Conservation (phyloP, 2,329 filamentous ascomycete species). For the Paracoccidioides brasiliensis region DNA sequence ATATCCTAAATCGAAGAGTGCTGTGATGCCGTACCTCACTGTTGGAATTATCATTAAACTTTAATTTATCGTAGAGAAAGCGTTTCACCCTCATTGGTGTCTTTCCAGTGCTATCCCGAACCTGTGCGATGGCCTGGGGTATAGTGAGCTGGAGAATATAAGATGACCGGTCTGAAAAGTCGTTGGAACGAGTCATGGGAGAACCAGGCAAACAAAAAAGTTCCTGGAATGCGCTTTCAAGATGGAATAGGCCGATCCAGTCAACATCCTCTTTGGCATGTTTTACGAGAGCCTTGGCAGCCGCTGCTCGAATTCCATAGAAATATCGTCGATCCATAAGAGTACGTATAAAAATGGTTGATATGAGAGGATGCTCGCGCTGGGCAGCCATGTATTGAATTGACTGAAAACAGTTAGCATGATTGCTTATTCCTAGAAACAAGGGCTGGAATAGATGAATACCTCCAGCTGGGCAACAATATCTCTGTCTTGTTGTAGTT, state of each 20-base stretch:
- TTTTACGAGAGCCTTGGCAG: conserved; percentile 62
- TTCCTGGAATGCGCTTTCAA: conserved; percentile 74
- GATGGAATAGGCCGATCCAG: conserved; percentile 69
- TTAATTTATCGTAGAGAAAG: conserved; percentile 78
- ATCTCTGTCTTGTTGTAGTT: conserved; percentile 92
- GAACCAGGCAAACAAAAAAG: conserved; percentile 74
- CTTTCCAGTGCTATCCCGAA: conserved; percentile 61
- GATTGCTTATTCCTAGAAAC: not conserved
- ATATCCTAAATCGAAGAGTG: not conserved
- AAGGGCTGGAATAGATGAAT: not conserved
- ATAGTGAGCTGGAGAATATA: conserved; percentile 81
- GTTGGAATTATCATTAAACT: conserved; percentile 86
- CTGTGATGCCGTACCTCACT: conserved; percentile 42
- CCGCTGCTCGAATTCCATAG: conserved; percentile 78
- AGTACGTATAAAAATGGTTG: conserved; percentile 79
- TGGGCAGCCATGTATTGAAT: conserved; percentile 60
- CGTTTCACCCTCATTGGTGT: conserved; percentile 67
- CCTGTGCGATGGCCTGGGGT: conserved; percentile 61
- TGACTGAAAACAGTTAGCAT: conserved; percentile 32
- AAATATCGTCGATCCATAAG: conserved; percentile 88
- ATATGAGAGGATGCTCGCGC: conserved; percentile 63
- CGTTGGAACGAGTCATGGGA: conserved; percentile 71
- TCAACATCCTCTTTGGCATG: conserved; percentile 59
- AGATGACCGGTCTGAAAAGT: conserved; percentile 74
- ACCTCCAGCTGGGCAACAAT: conserved; percentile 70